Percentiles rank a stretch among this genome's conserved stretches.
Evolutionary conservation across 345 rosid genomes (phyloP).

Genomic region (Syzygium aqueum): DNA sequence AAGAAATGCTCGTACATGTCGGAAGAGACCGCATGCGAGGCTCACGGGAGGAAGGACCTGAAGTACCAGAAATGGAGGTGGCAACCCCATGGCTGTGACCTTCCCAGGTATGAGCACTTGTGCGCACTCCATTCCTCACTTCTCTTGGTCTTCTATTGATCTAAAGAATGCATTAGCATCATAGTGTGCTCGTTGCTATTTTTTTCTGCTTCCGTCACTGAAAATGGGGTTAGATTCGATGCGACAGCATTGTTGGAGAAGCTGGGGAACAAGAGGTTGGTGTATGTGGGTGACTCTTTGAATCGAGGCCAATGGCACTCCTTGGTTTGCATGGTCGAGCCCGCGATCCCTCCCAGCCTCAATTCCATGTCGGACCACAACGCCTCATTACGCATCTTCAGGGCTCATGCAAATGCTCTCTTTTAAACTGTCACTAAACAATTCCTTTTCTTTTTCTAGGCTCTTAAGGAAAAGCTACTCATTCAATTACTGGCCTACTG

Average conservation of each 20-base stretch:
- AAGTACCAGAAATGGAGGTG: slow-evolving; percentile 65
- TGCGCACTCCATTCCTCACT: not conserved
- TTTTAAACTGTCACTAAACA: not conserved
- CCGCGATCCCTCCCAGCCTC: slow-evolving; percentile 32
- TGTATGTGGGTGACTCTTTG: slow-evolving; percentile 81
- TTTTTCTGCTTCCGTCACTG: not conserved
- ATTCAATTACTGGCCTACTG: no score
- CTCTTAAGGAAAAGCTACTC: no score
- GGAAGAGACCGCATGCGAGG: slow-evolving; percentile 63
- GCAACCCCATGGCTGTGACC: slow-evolving; percentile 74
- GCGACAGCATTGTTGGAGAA: slow-evolving; percentile 54
- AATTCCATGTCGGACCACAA: slow-evolving; percentile 46
- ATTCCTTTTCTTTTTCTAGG: not conserved
- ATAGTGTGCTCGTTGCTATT: no score
- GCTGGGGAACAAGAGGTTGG: slow-evolving; percentile 78
- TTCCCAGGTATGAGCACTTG: slow-evolving; percentile 40
- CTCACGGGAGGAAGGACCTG: slow-evolving; percentile 67
- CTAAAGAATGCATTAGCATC: not conserved
- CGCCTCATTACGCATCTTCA: slow-evolving; percentile 51
- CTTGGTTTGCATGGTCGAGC: slow-evolving; percentile 68
- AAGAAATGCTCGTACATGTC: slow-evolving; percentile 61
- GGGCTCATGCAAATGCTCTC: slow-evolving; percentile 27
- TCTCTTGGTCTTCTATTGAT: not conserved
- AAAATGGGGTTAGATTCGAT: slow-evolving; percentile 32
- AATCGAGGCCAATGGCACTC: slow-evolving; percentile 87